Percentiles rank a stretch among this genome's conserved stretches.
Evolutionary conservation across 1,284 basidiomycete species (phyloP).

Genomic region (Ustilago esculenta): DNA sequence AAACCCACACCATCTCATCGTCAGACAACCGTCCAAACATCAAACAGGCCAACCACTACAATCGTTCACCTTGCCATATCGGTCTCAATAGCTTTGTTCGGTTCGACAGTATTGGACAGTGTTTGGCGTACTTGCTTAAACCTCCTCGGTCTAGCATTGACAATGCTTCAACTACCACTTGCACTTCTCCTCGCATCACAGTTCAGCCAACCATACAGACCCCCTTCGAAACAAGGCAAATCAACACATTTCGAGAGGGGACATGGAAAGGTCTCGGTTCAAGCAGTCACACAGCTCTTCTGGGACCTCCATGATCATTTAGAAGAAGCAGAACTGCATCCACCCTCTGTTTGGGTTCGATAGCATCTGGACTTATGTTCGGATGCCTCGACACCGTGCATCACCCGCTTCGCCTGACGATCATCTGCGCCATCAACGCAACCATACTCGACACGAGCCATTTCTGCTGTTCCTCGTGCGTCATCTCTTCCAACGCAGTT

Average conservation of each 20-base stretch:
- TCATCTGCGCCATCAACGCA: too few species aligned
- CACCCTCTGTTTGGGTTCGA: slow-evolving; percentile 8
- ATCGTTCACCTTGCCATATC: too few species aligned
- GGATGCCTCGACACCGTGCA: too few species aligned
- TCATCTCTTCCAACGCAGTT: too few species aligned
- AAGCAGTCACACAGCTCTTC: slow-evolving; percentile 3
- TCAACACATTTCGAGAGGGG: not conserved
- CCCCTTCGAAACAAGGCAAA: not conserved
- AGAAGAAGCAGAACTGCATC: slow-evolving; percentile 25
- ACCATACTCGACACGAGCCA: too few species aligned
- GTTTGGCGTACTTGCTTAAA: slow-evolving; percentile 6
- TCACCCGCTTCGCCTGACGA: too few species aligned
- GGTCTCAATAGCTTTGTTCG: not conserved
- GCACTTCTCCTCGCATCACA: not conserved
- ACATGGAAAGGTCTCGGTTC: not conserved
- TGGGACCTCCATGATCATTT: slow-evolving; percentile 40
- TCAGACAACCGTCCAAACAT: not conserved
- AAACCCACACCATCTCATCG: not conserved
- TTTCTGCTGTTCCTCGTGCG: too few species aligned
- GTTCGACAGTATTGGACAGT: not conserved
- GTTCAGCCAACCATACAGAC: not conserved
- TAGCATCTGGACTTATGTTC: too few species aligned
- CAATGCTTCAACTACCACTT: slow-evolving; percentile 10
- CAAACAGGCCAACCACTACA: too few species aligned
- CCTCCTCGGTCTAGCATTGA: slow-evolving; percentile 1